These are phyloP conservation scores for Colletotrichum destructivum DNA, from an alignment of 2,329 filamentous ascomycete genomes.

Conservation along the genomic window DNA sequence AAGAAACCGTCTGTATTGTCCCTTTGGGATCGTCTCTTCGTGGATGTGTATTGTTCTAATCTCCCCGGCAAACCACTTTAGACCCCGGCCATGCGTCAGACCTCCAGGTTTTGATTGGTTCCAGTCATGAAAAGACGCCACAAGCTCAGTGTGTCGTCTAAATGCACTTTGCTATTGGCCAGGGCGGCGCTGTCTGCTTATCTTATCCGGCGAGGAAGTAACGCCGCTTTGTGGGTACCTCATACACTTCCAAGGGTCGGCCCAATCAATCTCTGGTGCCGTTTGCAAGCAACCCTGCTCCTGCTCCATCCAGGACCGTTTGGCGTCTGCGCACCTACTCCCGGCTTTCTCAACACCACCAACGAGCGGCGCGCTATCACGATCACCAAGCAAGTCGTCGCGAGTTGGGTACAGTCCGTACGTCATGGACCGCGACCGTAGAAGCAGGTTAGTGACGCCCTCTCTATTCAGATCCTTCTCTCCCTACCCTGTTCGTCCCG, in stretches of 20 bases:
- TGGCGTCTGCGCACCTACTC: conserved; percentile 25
- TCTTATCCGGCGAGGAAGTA: conserved; percentile 22
- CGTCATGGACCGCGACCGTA: conserved; percentile 56
- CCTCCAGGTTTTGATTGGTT: conserved; percentile 6
- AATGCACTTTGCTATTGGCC: neutral
- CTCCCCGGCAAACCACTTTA: conserved; percentile 10
- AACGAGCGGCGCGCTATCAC: conserved; percentile 28
- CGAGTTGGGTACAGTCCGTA: neutral
- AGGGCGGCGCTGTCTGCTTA: neutral
- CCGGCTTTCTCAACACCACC: conserved; percentile 26
- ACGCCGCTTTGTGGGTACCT: conserved; percentile 24
- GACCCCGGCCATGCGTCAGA: conserved; percentile 1
- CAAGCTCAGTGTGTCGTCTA: neutral
- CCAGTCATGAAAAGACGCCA: neutral
- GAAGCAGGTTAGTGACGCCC: conserved; percentile 52
- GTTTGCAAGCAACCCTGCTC: conserved; percentile 33
- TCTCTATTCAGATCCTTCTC: neutral
- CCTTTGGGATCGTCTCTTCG: neutral
- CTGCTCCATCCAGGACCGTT: conserved; percentile 35
- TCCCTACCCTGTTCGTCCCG: neutral
- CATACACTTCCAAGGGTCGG: conserved; percentile 20
- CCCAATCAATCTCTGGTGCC: conserved; percentile 13
- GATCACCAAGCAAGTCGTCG: conserved; percentile 11
- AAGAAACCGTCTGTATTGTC: neutral
- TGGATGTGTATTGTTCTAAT: neutral